Conservation (phyloP, 768 basidiomycete species). For the Porpolomopsis calyptriformis region DNA sequence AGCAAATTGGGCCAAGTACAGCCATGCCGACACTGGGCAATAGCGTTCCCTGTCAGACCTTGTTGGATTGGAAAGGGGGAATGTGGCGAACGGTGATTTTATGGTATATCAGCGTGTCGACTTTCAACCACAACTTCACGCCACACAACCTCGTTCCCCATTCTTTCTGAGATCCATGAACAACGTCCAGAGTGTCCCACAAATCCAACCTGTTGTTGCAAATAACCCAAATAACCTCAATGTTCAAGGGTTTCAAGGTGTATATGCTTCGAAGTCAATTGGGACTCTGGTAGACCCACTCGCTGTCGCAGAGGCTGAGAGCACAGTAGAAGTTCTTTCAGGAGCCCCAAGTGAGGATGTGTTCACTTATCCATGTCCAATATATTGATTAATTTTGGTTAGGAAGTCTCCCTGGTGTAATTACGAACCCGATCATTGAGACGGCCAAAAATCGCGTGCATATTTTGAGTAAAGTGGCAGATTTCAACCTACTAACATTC, state of each 20-base stretch:
- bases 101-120: too few relatives aligned
- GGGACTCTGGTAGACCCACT: neutral
- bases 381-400: neutral
- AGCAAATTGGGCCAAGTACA: conserved; percentile 76
- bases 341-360: neutral
- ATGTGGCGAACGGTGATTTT: conserved; percentile 71
- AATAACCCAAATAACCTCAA: neutral
- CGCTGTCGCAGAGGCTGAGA: neutral
- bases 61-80: conserved; percentile 24
- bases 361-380: neutral
- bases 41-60: conserved; percentile 36
- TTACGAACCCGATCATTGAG: neutral
- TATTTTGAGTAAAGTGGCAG: neutral
- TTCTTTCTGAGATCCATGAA: neutral
- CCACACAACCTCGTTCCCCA: too few relatives aligned
- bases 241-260: neutral
- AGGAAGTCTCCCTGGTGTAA: neutral
- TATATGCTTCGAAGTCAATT: neutral
- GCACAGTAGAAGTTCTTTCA: neutral
- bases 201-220: neutral
- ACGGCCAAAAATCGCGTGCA: neutral
- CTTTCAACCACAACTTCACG: too few relatives aligned
- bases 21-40: conserved; percentile 48
- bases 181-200: neutral
- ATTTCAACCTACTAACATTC: neutral